These are phyloP conservation scores for Neltuma alba DNA, from an alignment of 306 rosid genomes.

Conservation along the genomic window DNA sequence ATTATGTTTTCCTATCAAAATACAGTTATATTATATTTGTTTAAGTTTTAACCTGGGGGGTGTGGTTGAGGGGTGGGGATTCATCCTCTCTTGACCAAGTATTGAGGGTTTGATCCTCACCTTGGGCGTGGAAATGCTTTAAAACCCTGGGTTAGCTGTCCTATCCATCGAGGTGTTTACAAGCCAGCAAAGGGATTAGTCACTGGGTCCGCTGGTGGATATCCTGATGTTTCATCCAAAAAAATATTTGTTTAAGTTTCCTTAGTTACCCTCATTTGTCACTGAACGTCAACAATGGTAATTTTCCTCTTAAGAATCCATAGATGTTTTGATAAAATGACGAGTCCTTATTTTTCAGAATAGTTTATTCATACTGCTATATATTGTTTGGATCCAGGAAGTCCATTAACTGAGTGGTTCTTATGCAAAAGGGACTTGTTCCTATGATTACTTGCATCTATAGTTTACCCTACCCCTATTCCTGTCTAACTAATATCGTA, in stretches of 20 bases:
- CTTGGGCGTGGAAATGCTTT: no score
- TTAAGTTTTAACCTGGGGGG: no score
- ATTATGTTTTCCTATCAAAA: not conserved
- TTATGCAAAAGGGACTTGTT: slow-evolving; percentile 26
- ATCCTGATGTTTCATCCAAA: no score
- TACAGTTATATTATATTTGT: not conserved
- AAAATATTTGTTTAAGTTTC: no score
- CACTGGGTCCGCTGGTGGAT: no score
- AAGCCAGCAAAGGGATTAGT: no score
- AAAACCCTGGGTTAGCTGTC: no score
- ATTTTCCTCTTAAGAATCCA: not conserved
- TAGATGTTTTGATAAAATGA: slow-evolving; percentile 3
- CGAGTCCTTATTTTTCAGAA: not conserved
- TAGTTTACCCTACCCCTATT: slow-evolving; percentile 48
- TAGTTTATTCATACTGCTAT: not conserved
- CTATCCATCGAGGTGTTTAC: no score
- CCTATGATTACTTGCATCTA: slow-evolving; percentile 35
- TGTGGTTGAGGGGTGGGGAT: no score
- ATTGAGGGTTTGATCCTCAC: no score
- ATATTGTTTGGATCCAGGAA: slow-evolving; percentile 17
- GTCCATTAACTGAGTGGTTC: slow-evolving; percentile 16
- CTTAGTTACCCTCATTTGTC: not conserved
- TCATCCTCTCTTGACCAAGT: no score
- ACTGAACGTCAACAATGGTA: not conserved
- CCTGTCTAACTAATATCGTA: slow-evolving; percentile 75